Evolutionary conservation across 495 filamentous ascomycete genomes (phyloP), one percentile per base, ranked within the genome.

Genomic region (Chaetomium cochliodes): DNA sequence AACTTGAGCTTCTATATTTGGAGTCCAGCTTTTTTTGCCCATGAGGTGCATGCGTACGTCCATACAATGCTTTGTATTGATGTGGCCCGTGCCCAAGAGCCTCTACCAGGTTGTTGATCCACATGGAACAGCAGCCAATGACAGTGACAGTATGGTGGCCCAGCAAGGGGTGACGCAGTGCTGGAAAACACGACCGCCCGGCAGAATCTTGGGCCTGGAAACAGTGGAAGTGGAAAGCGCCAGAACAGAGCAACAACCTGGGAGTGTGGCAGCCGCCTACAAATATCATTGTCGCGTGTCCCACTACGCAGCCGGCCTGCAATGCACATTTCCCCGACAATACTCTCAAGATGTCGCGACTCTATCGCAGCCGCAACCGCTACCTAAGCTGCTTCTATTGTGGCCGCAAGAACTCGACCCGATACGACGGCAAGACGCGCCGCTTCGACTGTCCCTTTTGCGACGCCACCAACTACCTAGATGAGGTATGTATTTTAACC

Each of bases 401-500:
- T 73, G 87, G 87, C 69, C 73, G 75, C 73, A 85, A 79, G 65
- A 87, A 88, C 28, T 76, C 80, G 20, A 79, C 85, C 47, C 75
- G 76, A 59, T 80, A 82, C 58, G 79, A 81, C 66, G 80, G 81
- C 56, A 70, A 74, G 37, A 70, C 85, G 26, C 72, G 81, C 63
- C 81, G 85, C 71, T 94, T 90, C 77, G 79, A 85, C 20, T 96
- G 92, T 70, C 70, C 80, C 13, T 77, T 85, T 60, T 96, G 92
- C 78, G 90, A 92, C 65, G 88, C 91, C 23, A 85, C 88, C 62
- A 97, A 96, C 76, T 90, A 88, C 76, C 78, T 96, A 11, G 92
- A 97, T 70, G 78, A 84, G 74, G 85, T 84, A 72, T 47, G 85
- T 84, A 71, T 47, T 18, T 8, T n/a, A 42, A 77, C 66, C 51